Percentiles rank a stretch among this genome's conserved stretches.
Evolutionary conservation across 1,284 basidiomycete species (phyloP).

Genomic region (Cryptococcus hybrid): DNA sequence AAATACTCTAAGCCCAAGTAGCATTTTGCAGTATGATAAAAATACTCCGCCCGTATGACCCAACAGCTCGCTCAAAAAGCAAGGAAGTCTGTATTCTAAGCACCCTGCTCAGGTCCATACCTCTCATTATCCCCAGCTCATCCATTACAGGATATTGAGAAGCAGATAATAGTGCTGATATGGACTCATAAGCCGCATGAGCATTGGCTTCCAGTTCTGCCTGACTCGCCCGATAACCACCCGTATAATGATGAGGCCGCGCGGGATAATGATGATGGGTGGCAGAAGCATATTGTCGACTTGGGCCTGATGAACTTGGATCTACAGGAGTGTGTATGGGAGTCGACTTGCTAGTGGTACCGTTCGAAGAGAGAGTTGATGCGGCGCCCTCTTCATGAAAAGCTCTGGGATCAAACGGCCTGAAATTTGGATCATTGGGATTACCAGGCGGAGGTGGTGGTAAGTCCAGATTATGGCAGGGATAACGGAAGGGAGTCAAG

Average conservation of each 20-base stretch:
- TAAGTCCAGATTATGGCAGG: slow-evolving; percentile 24
- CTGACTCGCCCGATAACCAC: not conserved
- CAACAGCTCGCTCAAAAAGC: not conserved
- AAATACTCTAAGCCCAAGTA: too few species aligned
- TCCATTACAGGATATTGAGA: slow-evolving; percentile 3
- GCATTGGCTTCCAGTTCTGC: slow-evolving; percentile 4
- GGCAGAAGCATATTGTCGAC: too few species aligned
- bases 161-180: slow-evolving; percentile 12
- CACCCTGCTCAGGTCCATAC: not conserved
- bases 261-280: too few species aligned
- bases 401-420: slow-evolving; percentile 23
- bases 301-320: too few species aligned
- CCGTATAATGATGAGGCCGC: too few species aligned
- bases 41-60: not conserved
- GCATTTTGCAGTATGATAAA: not conserved
- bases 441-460: slow-evolving; percentile 33
- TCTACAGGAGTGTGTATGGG: too few species aligned
- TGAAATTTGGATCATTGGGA: slow-evolving; percentile 26
- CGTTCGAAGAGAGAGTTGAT: too few species aligned
- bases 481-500: slow-evolving; percentile 35
- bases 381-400: too few species aligned
- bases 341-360: too few species aligned
- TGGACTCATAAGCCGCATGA: slow-evolving; percentile 14
- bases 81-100: not conserved
- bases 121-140: not conserved